A percentile compares a stretch with the other conserved stretches of the same genome.
Evolutionary conservation across 164 flowering plant genomes (phyloP).

Genomic region (Annona squamosa): DNA sequence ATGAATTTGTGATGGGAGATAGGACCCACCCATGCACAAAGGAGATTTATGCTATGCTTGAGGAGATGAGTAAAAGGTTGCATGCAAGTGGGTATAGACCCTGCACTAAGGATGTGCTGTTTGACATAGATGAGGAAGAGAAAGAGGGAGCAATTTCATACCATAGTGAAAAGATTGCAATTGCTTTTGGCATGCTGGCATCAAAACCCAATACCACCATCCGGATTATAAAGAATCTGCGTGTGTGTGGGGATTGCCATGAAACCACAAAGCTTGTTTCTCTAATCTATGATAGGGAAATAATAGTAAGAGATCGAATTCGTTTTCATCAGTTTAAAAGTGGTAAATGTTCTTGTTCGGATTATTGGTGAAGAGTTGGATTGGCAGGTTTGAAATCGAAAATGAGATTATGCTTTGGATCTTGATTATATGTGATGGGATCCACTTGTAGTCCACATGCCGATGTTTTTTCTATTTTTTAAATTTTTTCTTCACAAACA

Average conservation of each 20-base stretch:
- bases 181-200: constrained; percentile 3
- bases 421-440: too few relatives aligned
- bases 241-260: constrained; percentile 8
- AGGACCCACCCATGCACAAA: constrained; percentile 20
- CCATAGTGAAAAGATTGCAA: constrained; percentile 11
- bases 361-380: constrained; percentile 5
- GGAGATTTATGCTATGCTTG: constrained; percentile 20
- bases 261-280: constrained; percentile 9
- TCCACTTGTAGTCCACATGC: too few relatives aligned
- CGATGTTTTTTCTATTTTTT: too few relatives aligned
- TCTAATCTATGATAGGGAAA: background rate
- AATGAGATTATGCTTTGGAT: too few relatives aligned
- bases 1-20: constrained; percentile 30
- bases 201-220: background rate
- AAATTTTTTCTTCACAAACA: too few relatives aligned
- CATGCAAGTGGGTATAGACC: constrained; percentile 1
- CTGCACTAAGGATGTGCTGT: constrained; percentile 1
- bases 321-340: constrained; percentile 10
- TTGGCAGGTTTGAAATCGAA: background rate
- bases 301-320: constrained; percentile 8
- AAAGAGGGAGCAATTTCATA: constrained; percentile 7
- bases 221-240: constrained; percentile 10
- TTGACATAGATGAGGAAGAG: constrained; percentile 11
- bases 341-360: constrained; percentile 8
- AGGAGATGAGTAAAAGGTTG: constrained; percentile 1